Evolutionary conservation across 1,284 basidiomycete species (phyloP), one percentile per base, ranked within the genome.

Genomic region (Sporisorium scitamineum): DNA sequence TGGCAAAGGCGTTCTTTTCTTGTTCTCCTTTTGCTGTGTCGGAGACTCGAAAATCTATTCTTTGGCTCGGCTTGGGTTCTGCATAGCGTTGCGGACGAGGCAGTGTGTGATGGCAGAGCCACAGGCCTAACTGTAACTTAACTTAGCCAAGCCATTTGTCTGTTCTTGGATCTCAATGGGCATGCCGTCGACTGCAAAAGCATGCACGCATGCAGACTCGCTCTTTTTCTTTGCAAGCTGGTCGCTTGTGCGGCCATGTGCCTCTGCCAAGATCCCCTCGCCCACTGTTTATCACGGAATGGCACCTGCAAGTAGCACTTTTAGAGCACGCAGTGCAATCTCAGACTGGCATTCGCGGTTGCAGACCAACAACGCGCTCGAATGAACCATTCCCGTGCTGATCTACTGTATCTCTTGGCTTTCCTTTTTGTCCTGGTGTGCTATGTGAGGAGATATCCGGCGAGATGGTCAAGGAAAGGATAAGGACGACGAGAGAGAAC

Each of bases 131-230:
- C n/a, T n/a, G n/a, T n/a, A n/a, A n/a, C n/a, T n/a, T n/a, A n/a
- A n/a, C n/a, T n/a, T n/a, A n/a, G n/a, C 22, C 10, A 11, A 42
- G 14, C 41, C 41, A 20, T 7, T 14, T 18, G n/a, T n/a, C n/a
- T n/a, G 18, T 54, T 41, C 52, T 54, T 37, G 52, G 52, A 54
- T 41, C 41, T 41, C 52, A 24, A 54, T 34, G 37, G 37, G 52
- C 52, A 41, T 14, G n/a, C 47, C 18, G 14, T 3, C 11, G 34
- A 34, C 34, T 34, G 34, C 34, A 34, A 39, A 5, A 18, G 37
- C 37, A 26, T 31, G 53, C 34, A 54, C 27, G 37, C 53, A 18
- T 29, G 47, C 31, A 53, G 50, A 51, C 31, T 20, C 50, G 50
- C 26, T 24, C 29, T 50, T 32, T n/a, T 48, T 27, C 16, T 47